Conservation (phyloP, 2,329 filamentous ascomycete species). For the Onygena corvina region DNA sequence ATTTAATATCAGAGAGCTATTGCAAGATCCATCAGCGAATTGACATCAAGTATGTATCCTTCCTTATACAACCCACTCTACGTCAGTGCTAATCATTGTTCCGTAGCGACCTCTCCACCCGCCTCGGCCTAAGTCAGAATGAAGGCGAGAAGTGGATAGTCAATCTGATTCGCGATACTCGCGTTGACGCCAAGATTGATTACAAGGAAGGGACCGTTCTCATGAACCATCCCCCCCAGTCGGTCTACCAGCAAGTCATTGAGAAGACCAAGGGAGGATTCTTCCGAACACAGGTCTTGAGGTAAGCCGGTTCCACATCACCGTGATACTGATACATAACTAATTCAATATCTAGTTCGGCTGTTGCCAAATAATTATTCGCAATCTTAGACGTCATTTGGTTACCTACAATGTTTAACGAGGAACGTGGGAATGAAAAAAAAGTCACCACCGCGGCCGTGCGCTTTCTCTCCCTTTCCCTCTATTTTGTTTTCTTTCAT, state of each 20-base stretch:
- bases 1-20: conserved; percentile 97
- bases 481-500: conserved; percentile 2
- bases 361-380: conserved; percentile 38
- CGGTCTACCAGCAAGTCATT: conserved; percentile 98
- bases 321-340: conserved; percentile 11
- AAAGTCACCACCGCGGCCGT: neutral
- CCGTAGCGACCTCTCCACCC: conserved; percentile 66
- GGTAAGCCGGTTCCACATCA: conserved; percentile 21
- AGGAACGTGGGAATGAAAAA: neutral
- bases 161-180: conserved; percentile 94
- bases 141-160: conserved; percentile 99
- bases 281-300: conserved; percentile 95
- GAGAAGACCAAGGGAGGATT: conserved; percentile 98
- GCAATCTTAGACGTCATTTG: conserved; percentile 3
- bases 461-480: neutral
- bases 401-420: neutral
- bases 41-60: conserved; percentile 63
- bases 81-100: conserved; percentile 2
- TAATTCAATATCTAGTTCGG: conserved; percentile 27
- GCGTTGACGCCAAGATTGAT: conserved; percentile 97
- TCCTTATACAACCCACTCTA: neutral
- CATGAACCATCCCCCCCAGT: conserved; percentile 98
- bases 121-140: conserved; percentile 80
- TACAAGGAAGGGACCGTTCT: conserved; percentile 97
- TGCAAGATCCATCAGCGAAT: conserved; percentile 99